Percentiles rank a stretch among this genome's conserved stretches.
These are phyloP conservation scores for Hibiscus syriacus DNA, from an alignment of 345 rosid species.

Conservation along the genomic window DNA sequence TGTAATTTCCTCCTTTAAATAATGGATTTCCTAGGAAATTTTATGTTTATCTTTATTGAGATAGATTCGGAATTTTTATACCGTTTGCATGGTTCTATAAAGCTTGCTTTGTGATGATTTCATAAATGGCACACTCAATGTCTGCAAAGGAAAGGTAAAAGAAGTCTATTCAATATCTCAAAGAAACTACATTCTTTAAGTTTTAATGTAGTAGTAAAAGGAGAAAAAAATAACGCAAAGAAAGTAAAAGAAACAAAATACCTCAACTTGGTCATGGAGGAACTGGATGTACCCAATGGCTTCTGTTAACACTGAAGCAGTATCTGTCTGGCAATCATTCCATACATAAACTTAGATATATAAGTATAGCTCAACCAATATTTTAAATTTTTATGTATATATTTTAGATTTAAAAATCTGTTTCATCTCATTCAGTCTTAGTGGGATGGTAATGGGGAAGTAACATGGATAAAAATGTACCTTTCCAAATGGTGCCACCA, in stretches of 20 bases:
- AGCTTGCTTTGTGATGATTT: conserved; percentile 17
- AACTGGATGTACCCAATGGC: conserved; percentile 58
- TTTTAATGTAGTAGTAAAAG: background rate
- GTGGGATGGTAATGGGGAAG: conserved; percentile 7
- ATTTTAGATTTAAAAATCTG: background rate
- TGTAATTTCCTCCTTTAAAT: background rate
- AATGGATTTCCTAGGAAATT: background rate
- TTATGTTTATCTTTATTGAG: background rate
- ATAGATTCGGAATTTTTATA: background rate
- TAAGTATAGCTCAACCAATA: conserved; percentile 1
- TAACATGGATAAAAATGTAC: conserved; percentile 17
- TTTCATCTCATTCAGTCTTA: background rate
- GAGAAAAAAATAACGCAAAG: background rate
- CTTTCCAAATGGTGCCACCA: conserved; percentile 78
- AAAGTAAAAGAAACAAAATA: background rate
- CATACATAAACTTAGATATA: background rate
- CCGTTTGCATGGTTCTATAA: conserved; percentile 4
- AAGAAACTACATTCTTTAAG: background rate
- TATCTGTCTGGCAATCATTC: conserved; percentile 47
- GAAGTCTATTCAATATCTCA: background rate
- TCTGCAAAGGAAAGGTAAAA: conserved; percentile 17
- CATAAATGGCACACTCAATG: conserved; percentile 33
- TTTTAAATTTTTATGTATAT: background rate
- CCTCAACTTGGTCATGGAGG: conserved; percentile 68
- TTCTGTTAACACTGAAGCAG: conserved; percentile 63